Evolutionary conservation across 1,139 yeast genomes (phyloP), one percentile per base, ranked within the genome.

Genomic region (Hyphopichia khmerensis): DNA sequence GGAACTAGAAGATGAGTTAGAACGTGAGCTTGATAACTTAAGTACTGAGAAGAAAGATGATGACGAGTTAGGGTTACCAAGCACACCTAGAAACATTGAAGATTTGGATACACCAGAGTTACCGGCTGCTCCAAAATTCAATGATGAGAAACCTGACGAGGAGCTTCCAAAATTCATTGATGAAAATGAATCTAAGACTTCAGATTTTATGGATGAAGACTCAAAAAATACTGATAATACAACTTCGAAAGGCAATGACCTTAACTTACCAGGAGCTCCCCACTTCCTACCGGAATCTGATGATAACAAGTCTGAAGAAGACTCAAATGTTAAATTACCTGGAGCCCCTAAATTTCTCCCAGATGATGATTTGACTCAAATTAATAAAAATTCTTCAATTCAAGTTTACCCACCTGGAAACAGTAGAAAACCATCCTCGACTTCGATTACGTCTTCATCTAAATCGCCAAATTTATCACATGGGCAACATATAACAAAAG

Each of bases 261-360:
- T 55, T n/a, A 43, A 44, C 2, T 50, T 67, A 14, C 70, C 69
- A 3, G 64, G 61, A 3, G 70, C 61, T 0, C 70, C 70, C 2
- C 67, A 60, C 45, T 53, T 64, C 41, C 50, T 61, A 3, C 75
- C 75, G 0, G 62, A 57, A n/a, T 61, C 54, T 19, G 49, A 48
- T 9, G 38, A 35, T 11, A 27, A 21, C 21, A 7, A 11, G n/a
- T 50, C 46, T 19, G 48, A 46, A 45, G 57, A 45, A 23, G 55
- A 53, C 16, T 50, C 46, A 14, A 54, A 52, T 8, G 50, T 69
- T 16, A 62, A 58, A 43, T 57, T 72, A 32, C 77, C 77, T 0
- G 75, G 75, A 0, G 74, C 75, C 1, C 77, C 77, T 8, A 67
- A 59, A 43, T 69, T 66, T 48, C 56, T 70, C 31, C 76, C 77